Conservation (phyloP, 768 basidiomycete species). For the Amyloporia xantha region DNA sequence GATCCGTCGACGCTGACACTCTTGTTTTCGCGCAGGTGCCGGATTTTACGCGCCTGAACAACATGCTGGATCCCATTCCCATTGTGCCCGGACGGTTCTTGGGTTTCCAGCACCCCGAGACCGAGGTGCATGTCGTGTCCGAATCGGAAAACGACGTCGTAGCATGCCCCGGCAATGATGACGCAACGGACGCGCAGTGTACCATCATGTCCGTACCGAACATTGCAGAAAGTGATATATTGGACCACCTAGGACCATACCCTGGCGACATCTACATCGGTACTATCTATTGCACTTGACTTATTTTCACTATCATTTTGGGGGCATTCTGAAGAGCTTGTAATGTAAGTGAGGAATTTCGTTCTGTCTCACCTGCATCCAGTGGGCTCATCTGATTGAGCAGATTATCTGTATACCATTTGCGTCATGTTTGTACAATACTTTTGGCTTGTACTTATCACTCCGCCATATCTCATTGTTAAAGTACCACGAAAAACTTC, state of each 20-base stretch:
- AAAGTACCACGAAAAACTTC: too few relatives aligned
- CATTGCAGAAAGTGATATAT: conserved; percentile 40
- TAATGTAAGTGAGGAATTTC: too few relatives aligned
- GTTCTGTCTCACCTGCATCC: too few relatives aligned
- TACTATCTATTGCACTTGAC: conserved; percentile 31
- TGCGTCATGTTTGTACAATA: too few relatives aligned
- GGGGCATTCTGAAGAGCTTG: too few relatives aligned
- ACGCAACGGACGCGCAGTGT: conserved; percentile 47
- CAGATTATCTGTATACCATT: too few relatives aligned
- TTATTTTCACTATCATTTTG: too few relatives aligned
- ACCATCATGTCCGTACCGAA: conserved; percentile 48
- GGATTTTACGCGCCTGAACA: conserved; percentile 25
- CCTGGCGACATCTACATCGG: conserved; percentile 43
- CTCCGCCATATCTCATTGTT: too few relatives aligned
- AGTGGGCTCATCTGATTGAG: too few relatives aligned
- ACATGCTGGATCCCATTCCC: conserved; percentile 41
- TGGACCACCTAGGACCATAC: conserved; percentile 54
- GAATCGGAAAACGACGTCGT: conserved; percentile 25
- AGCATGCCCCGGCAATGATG: conserved; percentile 47
- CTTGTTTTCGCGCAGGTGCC: conserved; percentile 13
- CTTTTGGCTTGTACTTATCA: too few relatives aligned
- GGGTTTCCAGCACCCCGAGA: conserved; percentile 44
- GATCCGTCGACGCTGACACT: not conserved
- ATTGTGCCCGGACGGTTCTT: conserved; percentile 47
- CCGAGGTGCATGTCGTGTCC: conserved; percentile 46